Percentiles rank a stretch among this genome's conserved stretches.
These are phyloP conservation scores for Tulasnella sp. DNA, from an alignment of 768 basidiomycete genomes.

Conservation along the genomic window DNA sequence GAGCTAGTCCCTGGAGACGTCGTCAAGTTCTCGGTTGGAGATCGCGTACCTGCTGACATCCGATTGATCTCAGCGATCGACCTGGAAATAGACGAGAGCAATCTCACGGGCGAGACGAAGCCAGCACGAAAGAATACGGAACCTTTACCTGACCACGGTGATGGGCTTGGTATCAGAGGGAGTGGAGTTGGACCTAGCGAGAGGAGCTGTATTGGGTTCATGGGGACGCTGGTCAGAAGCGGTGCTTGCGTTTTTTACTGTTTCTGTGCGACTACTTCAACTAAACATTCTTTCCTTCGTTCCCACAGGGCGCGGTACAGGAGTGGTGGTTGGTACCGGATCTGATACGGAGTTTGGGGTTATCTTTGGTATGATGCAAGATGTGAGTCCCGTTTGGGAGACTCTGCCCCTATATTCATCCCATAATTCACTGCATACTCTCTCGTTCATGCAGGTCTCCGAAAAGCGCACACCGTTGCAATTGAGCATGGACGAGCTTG, in stretches of 20 bases:
- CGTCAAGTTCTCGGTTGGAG: slow-evolving; percentile 79
- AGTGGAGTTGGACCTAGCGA: slow-evolving; percentile 58
- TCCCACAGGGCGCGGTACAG: slow-evolving; percentile 57
- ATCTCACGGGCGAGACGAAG: slow-evolving; percentile 85
- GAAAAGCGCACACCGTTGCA: slow-evolving; percentile 90
- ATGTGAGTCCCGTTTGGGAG: slow-evolving; percentile 45
- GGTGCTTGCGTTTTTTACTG: slow-evolving; percentile 36
- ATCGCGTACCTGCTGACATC: slow-evolving; percentile 89
- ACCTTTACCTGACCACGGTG: slow-evolving; percentile 37
- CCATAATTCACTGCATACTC: not conserved
- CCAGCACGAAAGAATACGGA: slow-evolving; percentile 58
- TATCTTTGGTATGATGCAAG: slow-evolving; percentile 97
- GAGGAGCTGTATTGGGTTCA: slow-evolving; percentile 78
- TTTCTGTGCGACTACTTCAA: not conserved
- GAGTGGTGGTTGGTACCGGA: slow-evolving; percentile 79
- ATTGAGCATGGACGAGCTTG: slow-evolving; percentile 91
- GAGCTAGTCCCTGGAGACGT: slow-evolving; percentile 95
- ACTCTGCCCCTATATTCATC: not conserved
- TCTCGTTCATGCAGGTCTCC: slow-evolving; percentile 42
- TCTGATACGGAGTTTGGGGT: slow-evolving; percentile 88
- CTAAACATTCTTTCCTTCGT: slow-evolving; percentile 7
- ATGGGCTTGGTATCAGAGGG: not conserved
- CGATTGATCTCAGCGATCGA: slow-evolving; percentile 72
- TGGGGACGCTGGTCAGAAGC: slow-evolving; percentile 90
- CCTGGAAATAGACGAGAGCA: slow-evolving; percentile 91